These are phyloP conservation scores for Lactarius sanguifluus DNA, from an alignment of 768 basidiomycete species.

Conservation along the genomic window DNA sequence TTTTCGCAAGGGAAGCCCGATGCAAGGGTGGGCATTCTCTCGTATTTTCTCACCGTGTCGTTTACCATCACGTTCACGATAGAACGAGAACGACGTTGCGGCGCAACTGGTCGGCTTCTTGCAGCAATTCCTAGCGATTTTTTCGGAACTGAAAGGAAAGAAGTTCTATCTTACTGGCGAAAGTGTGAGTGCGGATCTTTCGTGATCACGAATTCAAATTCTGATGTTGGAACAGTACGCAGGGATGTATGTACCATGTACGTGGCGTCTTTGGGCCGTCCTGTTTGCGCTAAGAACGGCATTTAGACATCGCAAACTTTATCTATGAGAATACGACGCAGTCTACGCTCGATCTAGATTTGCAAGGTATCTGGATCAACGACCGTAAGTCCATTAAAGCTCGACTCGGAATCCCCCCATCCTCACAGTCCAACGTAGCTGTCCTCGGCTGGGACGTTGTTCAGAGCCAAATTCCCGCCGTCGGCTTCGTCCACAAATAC, in stretches of 20 bases:
- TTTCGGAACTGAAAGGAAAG: slow-evolving; percentile 69
- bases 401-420: neutral
- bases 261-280: slow-evolving; percentile 38
- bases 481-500: slow-evolving; percentile 73
- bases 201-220: neutral
- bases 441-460: slow-evolving; percentile 61
- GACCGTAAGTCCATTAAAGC: slow-evolving; percentile 52
- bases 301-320: slow-evolving; percentile 68
- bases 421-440: slow-evolving; percentile 40
- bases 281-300: neutral
- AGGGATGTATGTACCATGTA: slow-evolving; percentile 65
- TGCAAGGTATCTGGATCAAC: slow-evolving; percentile 71
- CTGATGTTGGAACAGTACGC: slow-evolving; percentile 54
- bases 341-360: slow-evolving; percentile 48
- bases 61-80: neutral
- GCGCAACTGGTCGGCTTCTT: slow-evolving; percentile 60
- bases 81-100: slow-evolving; percentile 58
- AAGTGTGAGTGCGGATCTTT: slow-evolving; percentile 52
- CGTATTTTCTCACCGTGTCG: neutral
- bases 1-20: slow-evolving; percentile 71
- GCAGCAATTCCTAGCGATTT: slow-evolving; percentile 74
- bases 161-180: slow-evolving; percentile 72
- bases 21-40: slow-evolving; percentile 38
- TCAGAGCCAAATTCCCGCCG: slow-evolving; percentile 69
- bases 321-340: slow-evolving; percentile 58